Conservation (phyloP, 768 basidiomycete genomes). For the Leccinum disarticulatum region DNA sequence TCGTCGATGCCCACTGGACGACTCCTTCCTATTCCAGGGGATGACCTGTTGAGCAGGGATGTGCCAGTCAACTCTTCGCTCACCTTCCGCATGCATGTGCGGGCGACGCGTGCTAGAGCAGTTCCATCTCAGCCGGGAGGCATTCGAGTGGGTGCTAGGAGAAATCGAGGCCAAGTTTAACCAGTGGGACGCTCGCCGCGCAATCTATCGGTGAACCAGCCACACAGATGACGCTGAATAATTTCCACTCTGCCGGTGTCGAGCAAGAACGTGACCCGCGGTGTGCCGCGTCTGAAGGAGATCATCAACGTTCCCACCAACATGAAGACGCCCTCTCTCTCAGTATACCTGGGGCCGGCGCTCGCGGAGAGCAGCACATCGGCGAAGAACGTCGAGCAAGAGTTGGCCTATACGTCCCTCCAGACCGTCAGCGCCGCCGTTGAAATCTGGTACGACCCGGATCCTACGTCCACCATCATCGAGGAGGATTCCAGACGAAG, state of each 20-base stretch:
- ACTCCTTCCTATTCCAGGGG: slow-evolving; percentile 83
- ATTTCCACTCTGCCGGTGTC: slow-evolving; percentile 99
- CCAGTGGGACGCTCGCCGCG: slow-evolving; percentile 88
- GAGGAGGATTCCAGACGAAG: slow-evolving; percentile 96
- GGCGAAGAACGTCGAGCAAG: slow-evolving; percentile 89
- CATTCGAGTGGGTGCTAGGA: slow-evolving; percentile 96
- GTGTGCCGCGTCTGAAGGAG: slow-evolving; percentile 98
- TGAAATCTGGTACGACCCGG: slow-evolving; percentile 98
- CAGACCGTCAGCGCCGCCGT: slow-evolving; percentile 93
- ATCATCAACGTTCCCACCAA: slow-evolving; percentile 99
- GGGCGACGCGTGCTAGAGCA: slow-evolving; percentile 88
- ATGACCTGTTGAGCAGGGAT: slow-evolving; percentile 69
- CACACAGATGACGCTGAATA: slow-evolving; percentile 99
- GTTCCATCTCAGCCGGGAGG: slow-evolving; percentile 85
- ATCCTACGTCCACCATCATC: slow-evolving; percentile 88
- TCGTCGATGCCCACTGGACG: slow-evolving; percentile 74
- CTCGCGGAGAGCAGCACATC: slow-evolving; percentile 56
- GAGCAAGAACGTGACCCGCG: slow-evolving; percentile 97
- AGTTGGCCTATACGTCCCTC: slow-evolving; percentile 89
- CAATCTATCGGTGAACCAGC: slow-evolving; percentile 99
- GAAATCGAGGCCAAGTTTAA: slow-evolving; percentile 98
- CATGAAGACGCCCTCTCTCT: slow-evolving; percentile 97
- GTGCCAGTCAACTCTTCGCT: slow-evolving; percentile 88
- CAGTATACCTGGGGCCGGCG: slow-evolving; percentile 80
- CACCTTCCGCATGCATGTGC: slow-evolving; percentile 91